These are phyloP conservation scores for Daedaleopsis sinensis DNA, from an alignment of 768 basidiomycete genomes.

Conservation along the genomic window DNA sequence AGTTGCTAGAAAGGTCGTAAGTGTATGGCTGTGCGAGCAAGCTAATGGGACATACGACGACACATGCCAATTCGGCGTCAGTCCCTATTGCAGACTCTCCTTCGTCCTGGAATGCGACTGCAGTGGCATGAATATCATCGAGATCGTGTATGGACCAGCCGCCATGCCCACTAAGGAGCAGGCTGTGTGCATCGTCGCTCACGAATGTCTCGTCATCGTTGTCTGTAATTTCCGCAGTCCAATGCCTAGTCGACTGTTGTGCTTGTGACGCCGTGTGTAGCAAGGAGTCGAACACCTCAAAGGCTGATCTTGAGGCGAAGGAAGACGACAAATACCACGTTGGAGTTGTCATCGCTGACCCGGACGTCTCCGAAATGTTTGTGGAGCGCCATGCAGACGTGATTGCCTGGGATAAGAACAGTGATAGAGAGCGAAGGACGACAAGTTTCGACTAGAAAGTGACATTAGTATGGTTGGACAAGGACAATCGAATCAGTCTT, in stretches of 20 bases:
- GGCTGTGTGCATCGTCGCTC: constrained; percentile 20
- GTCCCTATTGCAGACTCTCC: background rate
- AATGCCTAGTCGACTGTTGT: constrained; percentile 16
- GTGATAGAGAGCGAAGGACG: constrained; percentile 71
- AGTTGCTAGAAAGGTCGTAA: constrained; percentile 51
- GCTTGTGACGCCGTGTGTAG: constrained; percentile 34
- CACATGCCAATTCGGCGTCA: constrained; percentile 18
- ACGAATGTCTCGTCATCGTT: constrained; percentile 40
- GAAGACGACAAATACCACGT: constrained; percentile 69
- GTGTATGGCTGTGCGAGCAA: background rate
- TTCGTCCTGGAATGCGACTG: background rate
- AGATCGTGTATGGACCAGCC: constrained; percentile 31
- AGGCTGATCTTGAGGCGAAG: constrained; percentile 57
- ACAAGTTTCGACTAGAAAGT: constrained; percentile 69
- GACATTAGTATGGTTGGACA: constrained; percentile 8
- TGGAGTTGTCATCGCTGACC: constrained; percentile 34
- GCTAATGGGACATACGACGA: constrained; percentile 17
- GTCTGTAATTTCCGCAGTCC: constrained; percentile 40
- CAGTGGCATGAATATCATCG: constrained; percentile 9
- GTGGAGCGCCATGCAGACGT: constrained; percentile 18
- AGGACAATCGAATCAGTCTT: background rate
- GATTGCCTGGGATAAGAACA: constrained; percentile 60
- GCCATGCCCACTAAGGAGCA: constrained; percentile 10
- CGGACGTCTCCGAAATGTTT: background rate
- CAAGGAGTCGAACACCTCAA: constrained; percentile 52